Conservation (phyloP, 306 rosid species). For the Aeschynomene evenia region DNA sequence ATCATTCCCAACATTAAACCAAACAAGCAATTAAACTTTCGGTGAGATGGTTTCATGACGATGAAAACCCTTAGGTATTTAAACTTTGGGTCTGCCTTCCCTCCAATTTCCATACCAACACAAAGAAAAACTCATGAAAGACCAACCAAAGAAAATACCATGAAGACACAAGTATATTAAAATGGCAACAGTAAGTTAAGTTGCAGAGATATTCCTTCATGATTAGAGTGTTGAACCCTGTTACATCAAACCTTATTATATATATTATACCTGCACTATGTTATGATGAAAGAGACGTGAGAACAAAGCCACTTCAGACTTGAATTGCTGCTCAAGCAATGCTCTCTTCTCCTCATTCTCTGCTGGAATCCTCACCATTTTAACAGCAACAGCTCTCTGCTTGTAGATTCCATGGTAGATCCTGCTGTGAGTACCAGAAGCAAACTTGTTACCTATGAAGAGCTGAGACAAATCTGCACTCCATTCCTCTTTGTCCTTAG, state of each 20-base stretch:
- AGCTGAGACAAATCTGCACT: constrained; percentile 92
- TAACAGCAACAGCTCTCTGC: constrained; percentile 97
- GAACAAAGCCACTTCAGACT: constrained; percentile 89
- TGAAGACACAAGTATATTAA: background rate
- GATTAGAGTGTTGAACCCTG: background rate
- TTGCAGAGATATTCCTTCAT: background rate
- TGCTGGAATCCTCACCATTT: constrained; percentile 92
- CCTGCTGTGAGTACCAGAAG: constrained; percentile 91
- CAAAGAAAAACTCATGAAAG: background rate
- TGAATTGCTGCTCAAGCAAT: constrained; percentile 82
- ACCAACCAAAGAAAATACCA: constrained; percentile 18
- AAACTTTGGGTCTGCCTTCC: background rate
- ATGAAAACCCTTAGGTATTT: background rate
- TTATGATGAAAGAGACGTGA: constrained; percentile 92
- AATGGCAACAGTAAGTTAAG: background rate
- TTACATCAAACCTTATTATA: too few relatives aligned
- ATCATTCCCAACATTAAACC: too few relatives aligned
- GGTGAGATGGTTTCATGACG: too few relatives aligned
- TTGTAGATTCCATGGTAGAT: constrained; percentile 95
- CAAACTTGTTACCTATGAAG: constrained; percentile 92
- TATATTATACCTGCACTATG: constrained; percentile 98
- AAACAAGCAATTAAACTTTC: too few relatives aligned
- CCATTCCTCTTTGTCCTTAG: constrained; percentile 91
- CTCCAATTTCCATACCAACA: background rate
- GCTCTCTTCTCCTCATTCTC: constrained; percentile 68